Evolutionary conservation across 495 filamentous ascomycete genomes (phyloP).

Genomic region (Daldinia decipiens): DNA sequence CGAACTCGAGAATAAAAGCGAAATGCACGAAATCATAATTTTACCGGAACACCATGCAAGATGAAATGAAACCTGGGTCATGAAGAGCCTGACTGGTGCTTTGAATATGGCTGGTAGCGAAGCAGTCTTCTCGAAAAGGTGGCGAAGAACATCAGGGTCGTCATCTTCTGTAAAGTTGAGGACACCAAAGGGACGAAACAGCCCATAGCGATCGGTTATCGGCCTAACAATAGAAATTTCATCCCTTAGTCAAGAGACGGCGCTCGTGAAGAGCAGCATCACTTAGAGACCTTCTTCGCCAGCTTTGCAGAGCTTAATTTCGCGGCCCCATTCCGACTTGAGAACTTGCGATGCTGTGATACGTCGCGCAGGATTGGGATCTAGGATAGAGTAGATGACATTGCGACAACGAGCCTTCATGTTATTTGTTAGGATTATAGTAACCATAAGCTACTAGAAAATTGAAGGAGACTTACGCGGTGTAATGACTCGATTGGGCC

Average conservation of each 20-base stretch:
- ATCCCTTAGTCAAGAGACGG: constrained; percentile 15
- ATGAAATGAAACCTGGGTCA: constrained; percentile 27
- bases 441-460: constrained; percentile 1
- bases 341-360: constrained; percentile 96
- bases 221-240: constrained; percentile 3
- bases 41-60: constrained; percentile 42
- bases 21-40: constrained; percentile 35
- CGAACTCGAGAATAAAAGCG: constrained; percentile 32
- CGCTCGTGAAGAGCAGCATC: constrained; percentile 24
- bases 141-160: constrained; percentile 34
- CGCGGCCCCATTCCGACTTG: constrained; percentile 97
- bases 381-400: constrained; percentile 97
- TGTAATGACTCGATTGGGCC: constrained; percentile 95
- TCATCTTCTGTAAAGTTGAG: constrained; percentile 14
- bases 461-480: constrained; percentile 72
- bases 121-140: constrained; percentile 5
- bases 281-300: constrained; percentile 84
- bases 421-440: constrained; percentile 38
- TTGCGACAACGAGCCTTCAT: constrained; percentile 92
- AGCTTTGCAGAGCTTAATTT: constrained; percentile 95
- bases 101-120: constrained; percentile 3
- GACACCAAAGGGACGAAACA: constrained; percentile 34
- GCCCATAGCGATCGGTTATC: not conserved
- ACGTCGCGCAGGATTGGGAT: constrained; percentile 90
- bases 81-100: constrained; percentile 25